A percentile compares a stretch with the other conserved stretches of the same genome.
phyloP scores from a whole-genome alignment of 148 eudicot species.

The Fallopia convolvulus region DNA sequence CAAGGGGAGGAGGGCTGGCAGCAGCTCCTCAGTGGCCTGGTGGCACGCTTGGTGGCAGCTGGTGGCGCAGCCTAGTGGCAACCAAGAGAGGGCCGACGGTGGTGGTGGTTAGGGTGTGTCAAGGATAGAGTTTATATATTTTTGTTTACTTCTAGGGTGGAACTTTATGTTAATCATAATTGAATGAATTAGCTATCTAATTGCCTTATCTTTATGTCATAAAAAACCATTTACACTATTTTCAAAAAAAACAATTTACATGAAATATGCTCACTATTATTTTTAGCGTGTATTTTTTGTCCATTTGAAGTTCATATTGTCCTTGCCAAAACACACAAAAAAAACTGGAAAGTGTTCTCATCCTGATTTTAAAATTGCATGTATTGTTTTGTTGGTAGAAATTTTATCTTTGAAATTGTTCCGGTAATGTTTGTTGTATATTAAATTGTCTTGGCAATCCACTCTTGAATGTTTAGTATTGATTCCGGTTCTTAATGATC shows the following conservation, averaged over 20 bases:
- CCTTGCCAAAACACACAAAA: neutral
- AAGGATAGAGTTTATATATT: neutral
- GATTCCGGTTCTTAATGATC: constrained; percentile 8
- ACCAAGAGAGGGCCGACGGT: too few species aligned
- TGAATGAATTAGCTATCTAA: neutral
- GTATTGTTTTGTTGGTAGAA: neutral
- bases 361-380: neutral
- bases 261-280: neutral
- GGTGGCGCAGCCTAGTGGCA: too few species aligned
- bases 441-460: neutral
- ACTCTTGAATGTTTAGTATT: neutral
- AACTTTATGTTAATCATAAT: neutral
- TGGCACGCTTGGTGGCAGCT: too few species aligned
- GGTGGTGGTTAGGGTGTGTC: too few species aligned
- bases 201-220: neutral
- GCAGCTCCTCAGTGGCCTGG: too few species aligned
- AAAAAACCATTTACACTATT: too few species aligned
- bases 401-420: neutral
- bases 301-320: neutral
- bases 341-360: neutral
- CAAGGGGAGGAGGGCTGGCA: too few species aligned
- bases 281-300: neutral
- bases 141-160: neutral
- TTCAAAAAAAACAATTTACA: too few species aligned
- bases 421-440: neutral